Base-by-base conservation (phyloP, 2,329 filamentous ascomycete genomes). In the Aureobasidium lini region DNA sequence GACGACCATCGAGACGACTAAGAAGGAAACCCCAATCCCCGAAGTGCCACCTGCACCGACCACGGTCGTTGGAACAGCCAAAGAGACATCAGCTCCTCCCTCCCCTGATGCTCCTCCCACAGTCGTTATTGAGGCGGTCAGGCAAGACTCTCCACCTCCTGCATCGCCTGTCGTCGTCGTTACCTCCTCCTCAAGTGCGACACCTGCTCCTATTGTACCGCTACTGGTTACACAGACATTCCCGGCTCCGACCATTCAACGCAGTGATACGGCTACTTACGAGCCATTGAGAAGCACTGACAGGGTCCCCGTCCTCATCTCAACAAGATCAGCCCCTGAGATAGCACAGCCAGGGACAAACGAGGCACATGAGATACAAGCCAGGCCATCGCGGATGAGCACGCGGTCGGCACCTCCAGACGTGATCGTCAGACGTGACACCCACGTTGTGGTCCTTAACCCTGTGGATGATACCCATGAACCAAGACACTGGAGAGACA, bases 381-480 rank as follows among this genome's bases (percentile, higher is more conserved):
- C 57, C 15, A 57, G 50, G 37, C 37, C 57, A 44, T 59, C 60
- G 6, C 8, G 36, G 29, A n/a, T 50, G 42, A 49, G 39, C 44
- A 37, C 37, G 43, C 28, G 42, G 28, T 46, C 53, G 11, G 48
- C 48, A 6, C 40, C 47, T 16, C 32, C 46, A 18, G 37, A 44
- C 6, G 23, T 31, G 11, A n/a, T 50, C 10, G 29, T 50, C 37
- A 36, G 37, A 46, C 29, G 29, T 15, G 46, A 59, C 13, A 59
- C 44, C 4, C 56, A 59, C 18, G 46, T 59, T 29, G 56, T 59
- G 10, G 46, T 59, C 31, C 23, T 59, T 8, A 46, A 59, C 13
- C 44, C 56, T 15, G 37, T 29, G n/a, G 42, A 31, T 15, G 46
- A 50, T 11, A 28, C 18, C n/a, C 8, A 47, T 2, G n/a, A 46